A percentile compares a stretch with the other conserved stretches of the same genome.
These are phyloP conservation scores for Aspergillus egyptiacus DNA, from an alignment of 495 filamentous ascomycete species.

Conservation along the genomic window DNA sequence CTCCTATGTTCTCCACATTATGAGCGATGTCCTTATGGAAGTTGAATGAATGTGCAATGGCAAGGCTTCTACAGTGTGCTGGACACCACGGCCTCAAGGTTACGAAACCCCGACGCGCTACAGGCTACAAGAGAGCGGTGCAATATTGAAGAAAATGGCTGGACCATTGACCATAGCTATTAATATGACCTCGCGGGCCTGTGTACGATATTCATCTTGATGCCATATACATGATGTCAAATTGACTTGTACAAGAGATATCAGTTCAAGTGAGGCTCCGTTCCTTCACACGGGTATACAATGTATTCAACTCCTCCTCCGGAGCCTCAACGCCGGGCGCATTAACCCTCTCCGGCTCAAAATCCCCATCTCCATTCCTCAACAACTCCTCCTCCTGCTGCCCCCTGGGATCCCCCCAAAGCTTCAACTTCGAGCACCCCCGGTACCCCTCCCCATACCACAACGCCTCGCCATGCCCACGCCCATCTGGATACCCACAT, in stretches of 20 bases:
- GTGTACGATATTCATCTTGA: neutral
- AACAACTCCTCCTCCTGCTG: no score
- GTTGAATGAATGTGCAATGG: slow-evolving; percentile 11
- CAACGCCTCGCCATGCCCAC: slow-evolving; percentile 11
- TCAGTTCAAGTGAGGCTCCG: slow-evolving; percentile 2
- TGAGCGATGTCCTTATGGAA: slow-evolving; percentile 48
- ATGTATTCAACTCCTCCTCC: slow-evolving; percentile 17
- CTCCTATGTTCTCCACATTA: slow-evolving; percentile 45
- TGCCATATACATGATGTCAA: slow-evolving; percentile 1
- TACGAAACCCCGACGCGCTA: neutral
- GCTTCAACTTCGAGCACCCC: slow-evolving; percentile 13
- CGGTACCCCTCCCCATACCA: slow-evolving; percentile 18
- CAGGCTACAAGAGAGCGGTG: no score
- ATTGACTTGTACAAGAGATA: neutral
- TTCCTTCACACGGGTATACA: slow-evolving; percentile 13
- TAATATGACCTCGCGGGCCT: neutral
- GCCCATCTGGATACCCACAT: no score
- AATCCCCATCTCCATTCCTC: slow-evolving; percentile 4
- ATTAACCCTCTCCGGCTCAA: neutral
- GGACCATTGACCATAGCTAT: neutral
- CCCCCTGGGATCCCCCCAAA: slow-evolving; percentile 18
- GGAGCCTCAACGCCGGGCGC: slow-evolving; percentile 14
- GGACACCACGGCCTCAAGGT: no score
- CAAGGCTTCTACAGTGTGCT: neutral
- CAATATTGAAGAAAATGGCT: no score